phyloP scores from a whole-genome alignment of 208 protist species.

The Vickermania spadyakhi region DNA sequence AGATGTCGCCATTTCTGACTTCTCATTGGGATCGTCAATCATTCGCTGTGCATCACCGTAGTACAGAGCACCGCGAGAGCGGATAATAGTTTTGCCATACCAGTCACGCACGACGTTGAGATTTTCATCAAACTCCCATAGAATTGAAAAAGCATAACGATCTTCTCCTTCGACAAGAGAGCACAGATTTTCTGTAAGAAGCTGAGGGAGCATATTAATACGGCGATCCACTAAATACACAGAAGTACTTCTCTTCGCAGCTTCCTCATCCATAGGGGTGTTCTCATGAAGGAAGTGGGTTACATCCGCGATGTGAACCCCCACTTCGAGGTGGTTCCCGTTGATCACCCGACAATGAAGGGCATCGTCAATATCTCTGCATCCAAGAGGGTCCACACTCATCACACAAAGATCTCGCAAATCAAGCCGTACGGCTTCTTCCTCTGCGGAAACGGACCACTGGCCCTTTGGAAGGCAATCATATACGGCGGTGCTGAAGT shows the following conservation, averaged over 20 bases:
- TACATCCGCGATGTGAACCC: constrained; percentile 98
- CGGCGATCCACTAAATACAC: constrained; percentile 94
- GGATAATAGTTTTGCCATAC: constrained; percentile 92
- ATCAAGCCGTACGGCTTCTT: constrained; percentile 71
- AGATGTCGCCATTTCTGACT: constrained; percentile 51
- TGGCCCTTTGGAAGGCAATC: constrained; percentile 83
- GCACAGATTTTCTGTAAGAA: constrained; percentile 95
- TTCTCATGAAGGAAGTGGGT: constrained; percentile 92
- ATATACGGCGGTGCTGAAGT: constrained; percentile 86
- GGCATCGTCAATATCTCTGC: constrained; percentile 87
- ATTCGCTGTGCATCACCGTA: constrained; percentile 94
- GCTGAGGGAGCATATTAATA: constrained; percentile 96
- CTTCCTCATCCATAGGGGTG: constrained; percentile 92
- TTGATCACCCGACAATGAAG: constrained; percentile 78
- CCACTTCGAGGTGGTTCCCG: constrained; percentile 86
- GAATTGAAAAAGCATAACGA: constrained; percentile 90
- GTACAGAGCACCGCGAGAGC: constrained; percentile 84
- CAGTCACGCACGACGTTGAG: constrained; percentile 79
- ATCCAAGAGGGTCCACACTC: constrained; percentile 94
- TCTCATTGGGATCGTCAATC: constrained; percentile 76
- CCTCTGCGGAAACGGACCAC: constrained; percentile 72
- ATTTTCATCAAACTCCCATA: constrained; percentile 91
- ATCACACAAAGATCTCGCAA: constrained; percentile 82
- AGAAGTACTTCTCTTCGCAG: constrained; percentile 89
- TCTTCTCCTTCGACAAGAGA: constrained; percentile 88